Percentiles rank a stretch among this genome's conserved stretches.
Evolutionary conservation across 2,329 filamentous ascomycete genomes (phyloP).

Genomic region (Aurifilum marmelostoma): DNA sequence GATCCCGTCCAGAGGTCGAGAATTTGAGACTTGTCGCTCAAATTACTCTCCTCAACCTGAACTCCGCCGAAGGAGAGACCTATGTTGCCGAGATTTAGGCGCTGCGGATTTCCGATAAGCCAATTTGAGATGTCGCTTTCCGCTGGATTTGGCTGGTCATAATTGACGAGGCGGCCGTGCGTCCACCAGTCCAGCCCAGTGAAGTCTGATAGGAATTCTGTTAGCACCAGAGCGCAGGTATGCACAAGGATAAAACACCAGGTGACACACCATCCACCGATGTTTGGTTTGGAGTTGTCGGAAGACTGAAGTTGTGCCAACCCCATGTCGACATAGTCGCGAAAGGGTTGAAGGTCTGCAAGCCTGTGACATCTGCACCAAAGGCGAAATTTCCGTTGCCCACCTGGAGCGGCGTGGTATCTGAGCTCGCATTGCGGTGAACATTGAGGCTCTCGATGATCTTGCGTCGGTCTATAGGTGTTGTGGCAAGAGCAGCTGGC

Average conservation of each 20-base stretch:
- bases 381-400: constrained; percentile 56
- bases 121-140: constrained; percentile 47
- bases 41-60: constrained; percentile 45
- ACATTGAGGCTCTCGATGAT: constrained; percentile 50
- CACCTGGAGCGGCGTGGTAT: constrained; percentile 55
- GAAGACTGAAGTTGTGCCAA: constrained; percentile 54
- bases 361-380: constrained; percentile 50
- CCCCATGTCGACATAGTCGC: constrained; percentile 53
- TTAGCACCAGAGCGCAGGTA: constrained; percentile 20
- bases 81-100: constrained; percentile 53
- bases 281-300: constrained; percentile 44
- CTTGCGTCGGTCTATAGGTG: constrained; percentile 37
- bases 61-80: constrained; percentile 48
- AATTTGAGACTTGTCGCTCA: constrained; percentile 45
- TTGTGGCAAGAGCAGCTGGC: constrained; percentile 27
- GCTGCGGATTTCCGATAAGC: constrained; percentile 53
- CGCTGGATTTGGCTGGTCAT: constrained; percentile 46
- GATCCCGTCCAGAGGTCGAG: constrained; percentile 53
- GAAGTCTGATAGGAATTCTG: constrained; percentile 38
- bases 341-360: constrained; percentile 51
- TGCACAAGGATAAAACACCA: not conserved
- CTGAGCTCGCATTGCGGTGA: constrained; percentile 49
- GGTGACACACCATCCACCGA: constrained; percentile 38
- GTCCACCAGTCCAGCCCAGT: constrained; percentile 49
- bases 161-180: constrained; percentile 46